Evolutionary conservation across 352 stramenopile species (phyloP).

Genomic region (Phytophthora meadii): DNA sequence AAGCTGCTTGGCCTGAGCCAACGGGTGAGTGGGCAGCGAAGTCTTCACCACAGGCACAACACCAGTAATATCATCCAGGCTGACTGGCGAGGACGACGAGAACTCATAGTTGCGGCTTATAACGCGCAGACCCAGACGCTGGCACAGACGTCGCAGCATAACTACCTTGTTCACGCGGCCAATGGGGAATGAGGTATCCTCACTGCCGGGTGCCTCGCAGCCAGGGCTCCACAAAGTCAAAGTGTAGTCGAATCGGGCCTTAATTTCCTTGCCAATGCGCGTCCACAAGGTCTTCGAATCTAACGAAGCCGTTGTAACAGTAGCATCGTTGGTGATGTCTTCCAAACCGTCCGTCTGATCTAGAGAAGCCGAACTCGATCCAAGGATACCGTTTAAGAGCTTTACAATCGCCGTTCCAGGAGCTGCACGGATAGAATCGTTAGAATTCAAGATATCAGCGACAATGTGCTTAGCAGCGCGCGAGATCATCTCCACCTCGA

Average conservation of each 20-base stretch:
- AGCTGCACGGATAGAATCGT: slow-evolving; percentile 65
- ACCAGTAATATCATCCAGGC: slow-evolving; percentile 91
- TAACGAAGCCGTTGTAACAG: slow-evolving; percentile 31
- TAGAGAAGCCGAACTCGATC: slow-evolving; percentile 25
- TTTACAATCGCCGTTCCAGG: slow-evolving; percentile 82
- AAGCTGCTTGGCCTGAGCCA: slow-evolving; percentile 82
- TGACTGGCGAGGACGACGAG: slow-evolving; percentile 75
- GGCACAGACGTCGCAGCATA: slow-evolving; percentile 93
- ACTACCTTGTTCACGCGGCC: slow-evolving; percentile 76
- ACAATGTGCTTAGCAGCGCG: slow-evolving; percentile 91
- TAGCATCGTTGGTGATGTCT: slow-evolving; percentile 24
- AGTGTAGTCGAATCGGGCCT: slow-evolving; percentile 82
- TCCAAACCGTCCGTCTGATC: slow-evolving; percentile 21
- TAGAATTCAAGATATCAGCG: slow-evolving; percentile 70
- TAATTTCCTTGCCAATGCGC: slow-evolving; percentile 66
- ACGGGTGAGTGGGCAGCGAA: slow-evolving; percentile 78
- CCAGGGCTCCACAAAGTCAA: slow-evolving; percentile 71
- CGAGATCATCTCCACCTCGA: slow-evolving; percentile 97
- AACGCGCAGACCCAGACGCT: slow-evolving; percentile 93
- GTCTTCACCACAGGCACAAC: slow-evolving; percentile 96
- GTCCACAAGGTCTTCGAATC: slow-evolving; percentile 62
- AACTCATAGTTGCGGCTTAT: slow-evolving; percentile 92
- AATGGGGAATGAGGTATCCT: slow-evolving; percentile 28
- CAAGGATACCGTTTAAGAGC: slow-evolving; percentile 88
- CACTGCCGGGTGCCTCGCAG: slow-evolving; percentile 16